Base-by-base conservation (phyloP, 495 filamentous ascomycete genomes). In the Talaromyces ruber region DNA sequence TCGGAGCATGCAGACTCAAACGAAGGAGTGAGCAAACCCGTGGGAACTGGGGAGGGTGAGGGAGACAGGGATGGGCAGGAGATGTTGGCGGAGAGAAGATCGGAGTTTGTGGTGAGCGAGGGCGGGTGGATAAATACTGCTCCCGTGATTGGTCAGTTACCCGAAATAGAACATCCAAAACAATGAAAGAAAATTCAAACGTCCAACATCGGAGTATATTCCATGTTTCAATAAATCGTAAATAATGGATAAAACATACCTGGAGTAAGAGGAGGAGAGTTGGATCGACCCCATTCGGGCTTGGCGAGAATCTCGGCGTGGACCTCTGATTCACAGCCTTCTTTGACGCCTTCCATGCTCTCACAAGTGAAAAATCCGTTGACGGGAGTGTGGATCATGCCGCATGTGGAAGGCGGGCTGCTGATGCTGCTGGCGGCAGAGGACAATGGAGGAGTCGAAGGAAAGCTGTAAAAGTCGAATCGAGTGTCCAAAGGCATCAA, bases 221-320 rank as follows among this genome's bases (percentile, higher is more conserved):
- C 18, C 58, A 25, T 12, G 6, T 60, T 60, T 60, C 43, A 47
- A 47, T 18, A 47, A 47, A 47, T 18, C 5, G 21, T 22, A 18
- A 61, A 68, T 65, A 59, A 64, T 37, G 34, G 30, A 28, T 68
- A 66, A 67, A 67, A 66, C 65, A 87, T 88, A 97, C 93, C 89
- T 84, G 94, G 94, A 70, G 92, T 94, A 81, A 98, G 82, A 8
- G 91, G 91, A 62, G 94, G 92, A 24, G 92, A 95, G 18, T 81
- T 82, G 47, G 84, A 87, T 67, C 84, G 84, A 39, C 85, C 76
- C 87, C 89, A 95, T 62, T 93, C 89, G 66, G 87, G 81, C 65
- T 81, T 82, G 54, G 90, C 86, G 64, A 95, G 83, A 68, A 85
- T 86, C 77, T 94, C 87, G 45, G 87, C 82, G 73, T 88, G 82